Evolutionary conservation across 495 filamentous ascomycete genomes (phyloP).

Genomic region (Trichoderma parareesei): DNA sequence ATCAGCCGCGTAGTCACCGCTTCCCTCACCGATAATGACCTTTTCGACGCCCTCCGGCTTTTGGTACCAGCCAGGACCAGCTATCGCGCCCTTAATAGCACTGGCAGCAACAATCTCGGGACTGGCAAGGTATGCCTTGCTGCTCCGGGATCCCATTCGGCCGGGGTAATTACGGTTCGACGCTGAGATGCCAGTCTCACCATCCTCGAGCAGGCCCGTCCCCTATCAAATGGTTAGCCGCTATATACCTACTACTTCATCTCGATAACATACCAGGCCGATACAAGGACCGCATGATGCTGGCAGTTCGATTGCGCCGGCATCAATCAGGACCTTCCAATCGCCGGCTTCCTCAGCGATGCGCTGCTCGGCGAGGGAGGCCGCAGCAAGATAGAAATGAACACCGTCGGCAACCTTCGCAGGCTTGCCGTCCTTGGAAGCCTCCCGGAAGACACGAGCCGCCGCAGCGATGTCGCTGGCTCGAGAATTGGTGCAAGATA

Average conservation of each 20-base stretch:
- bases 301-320: constrained; percentile 67
- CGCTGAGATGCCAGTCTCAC: constrained; percentile 83
- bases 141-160: constrained; percentile 75
- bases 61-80: constrained; percentile 75
- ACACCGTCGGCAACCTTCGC: constrained; percentile 75
- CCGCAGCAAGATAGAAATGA: constrained; percentile 86
- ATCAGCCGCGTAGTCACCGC: constrained; percentile 52
- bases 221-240: not conserved
- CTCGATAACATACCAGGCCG: constrained; percentile 46
- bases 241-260: not conserved
- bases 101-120: constrained; percentile 91
- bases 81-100: constrained; percentile 68
- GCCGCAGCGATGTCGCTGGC: constrained; percentile 77
- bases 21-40: constrained; percentile 64
- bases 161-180: constrained; percentile 93
- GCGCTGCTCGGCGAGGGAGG: constrained; percentile 71
- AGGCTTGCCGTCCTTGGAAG: constrained; percentile 43
- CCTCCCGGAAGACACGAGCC: constrained; percentile 79
- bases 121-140: constrained; percentile 80
- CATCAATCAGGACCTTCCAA: constrained; percentile 77
- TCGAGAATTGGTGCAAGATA: constrained; percentile 86
- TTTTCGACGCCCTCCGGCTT: constrained; percentile 56
- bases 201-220: constrained; percentile 71
- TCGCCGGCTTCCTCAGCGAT: constrained; percentile 74
- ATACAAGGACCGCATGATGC: constrained; percentile 88